These are phyloP conservation scores for Globisporangium recalcitrans DNA, from an alignment of 352 stramenopile genomes.

Conservation along the genomic window DNA sequence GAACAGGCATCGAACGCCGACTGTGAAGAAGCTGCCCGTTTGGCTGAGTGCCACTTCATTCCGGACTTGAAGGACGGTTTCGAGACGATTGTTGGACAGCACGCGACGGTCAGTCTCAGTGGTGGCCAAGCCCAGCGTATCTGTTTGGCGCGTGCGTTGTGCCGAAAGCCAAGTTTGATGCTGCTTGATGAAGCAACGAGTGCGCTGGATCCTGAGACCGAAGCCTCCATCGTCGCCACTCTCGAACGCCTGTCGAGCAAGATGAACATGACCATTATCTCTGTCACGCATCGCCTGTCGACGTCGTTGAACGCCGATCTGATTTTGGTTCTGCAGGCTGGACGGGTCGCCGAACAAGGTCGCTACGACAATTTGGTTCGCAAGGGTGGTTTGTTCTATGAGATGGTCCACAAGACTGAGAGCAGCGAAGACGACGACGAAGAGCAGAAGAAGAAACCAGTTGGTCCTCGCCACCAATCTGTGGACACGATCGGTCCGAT, in stretches of 20 bases:
- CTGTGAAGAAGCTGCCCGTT: constrained; percentile 71
- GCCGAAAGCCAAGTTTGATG: constrained; percentile 71
- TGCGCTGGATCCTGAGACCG: constrained; percentile 81
- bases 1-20: constrained; percentile 61
- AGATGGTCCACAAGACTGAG: constrained; percentile 83
- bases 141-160: constrained; percentile 76
- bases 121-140: constrained; percentile 85
- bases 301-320: constrained; percentile 74
- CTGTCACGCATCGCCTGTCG: constrained; percentile 85
- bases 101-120: constrained; percentile 84
- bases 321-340: constrained; percentile 76
- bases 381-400: constrained; percentile 68
- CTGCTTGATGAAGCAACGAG: constrained; percentile 85
- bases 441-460: constrained; percentile 28
- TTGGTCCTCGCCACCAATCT: constrained; percentile 16
- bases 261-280: constrained; percentile 89
- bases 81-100: constrained; percentile 78
- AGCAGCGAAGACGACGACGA: constrained; percentile 44
- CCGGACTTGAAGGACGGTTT: constrained; percentile 76
- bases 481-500: constrained; percentile 39
- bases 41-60: constrained; percentile 85
- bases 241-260: constrained; percentile 74
- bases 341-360: constrained; percentile 72
- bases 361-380: constrained; percentile 69
- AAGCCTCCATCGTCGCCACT: constrained; percentile 80